Evolutionary conservation across 306 rosid species (phyloP).

Genomic region (Glycyrrhiza uralensis): DNA sequence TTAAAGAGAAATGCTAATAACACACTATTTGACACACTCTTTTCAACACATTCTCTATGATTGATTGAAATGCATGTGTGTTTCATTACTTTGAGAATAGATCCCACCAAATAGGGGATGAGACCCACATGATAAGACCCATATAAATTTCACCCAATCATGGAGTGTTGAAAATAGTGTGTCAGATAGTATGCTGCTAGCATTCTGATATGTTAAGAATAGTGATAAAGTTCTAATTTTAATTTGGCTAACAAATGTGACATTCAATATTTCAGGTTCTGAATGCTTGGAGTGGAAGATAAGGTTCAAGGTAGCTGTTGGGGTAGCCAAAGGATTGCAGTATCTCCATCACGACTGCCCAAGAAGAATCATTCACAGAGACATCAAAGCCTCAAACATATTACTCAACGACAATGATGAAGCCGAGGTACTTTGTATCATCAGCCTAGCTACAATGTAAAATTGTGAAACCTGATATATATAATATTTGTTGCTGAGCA

Average conservation of each 20-base stretch:
- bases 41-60: no score
- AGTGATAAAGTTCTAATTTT: no score
- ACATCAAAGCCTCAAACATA: conserved; percentile 92
- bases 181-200: no score
- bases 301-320: conserved; percentile 78
- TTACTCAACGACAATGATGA: conserved; percentile 57
- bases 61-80: no score
- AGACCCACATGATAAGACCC: no score
- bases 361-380: conserved; percentile 88
- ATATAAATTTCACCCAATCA: no score
- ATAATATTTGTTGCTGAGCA: neutral
- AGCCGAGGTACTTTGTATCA: conserved; percentile 65
- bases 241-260: conserved; percentile 21
- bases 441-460: neutral
- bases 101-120: no score
- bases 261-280: conserved; percentile 47
- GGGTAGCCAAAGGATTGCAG: conserved; percentile 79
- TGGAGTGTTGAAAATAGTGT: no score
- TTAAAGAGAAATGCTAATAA: no score
- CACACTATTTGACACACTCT: no score
- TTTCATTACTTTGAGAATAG: no score
- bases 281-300: conserved; percentile 65
- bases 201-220: no score
- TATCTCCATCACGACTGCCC: conserved; percentile 90
- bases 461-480: neutral